A percentile compares a stretch with the other conserved stretches of the same genome.
Conservation (phyloP, 495 filamentous ascomycete genomes). For the Neurospora sp. region DNA sequence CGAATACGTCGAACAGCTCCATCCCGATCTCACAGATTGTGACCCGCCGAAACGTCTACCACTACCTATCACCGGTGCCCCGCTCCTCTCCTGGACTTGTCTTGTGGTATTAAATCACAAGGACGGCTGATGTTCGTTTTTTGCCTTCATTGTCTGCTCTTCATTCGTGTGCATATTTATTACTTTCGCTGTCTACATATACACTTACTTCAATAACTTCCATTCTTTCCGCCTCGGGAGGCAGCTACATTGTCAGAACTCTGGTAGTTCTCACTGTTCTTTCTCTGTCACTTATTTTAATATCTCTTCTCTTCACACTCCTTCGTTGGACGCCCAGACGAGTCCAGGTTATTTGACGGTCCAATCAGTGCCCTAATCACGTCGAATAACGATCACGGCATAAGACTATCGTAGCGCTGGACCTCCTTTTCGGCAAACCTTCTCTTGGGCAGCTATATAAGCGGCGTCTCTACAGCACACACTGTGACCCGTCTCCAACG, state of each 20-base stretch:
- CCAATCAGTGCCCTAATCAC: background rate
- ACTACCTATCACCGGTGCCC: background rate
- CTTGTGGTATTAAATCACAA: slow-evolving; percentile 1
- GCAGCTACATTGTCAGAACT: slow-evolving; percentile 25
- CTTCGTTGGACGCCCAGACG: background rate
- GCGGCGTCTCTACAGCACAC: background rate
- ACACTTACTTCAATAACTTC: slow-evolving; percentile 10
- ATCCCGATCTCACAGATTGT: slow-evolving; percentile 9
- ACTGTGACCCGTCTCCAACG: background rate
- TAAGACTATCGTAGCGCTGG: background rate
- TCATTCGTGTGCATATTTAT: background rate
- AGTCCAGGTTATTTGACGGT: background rate
- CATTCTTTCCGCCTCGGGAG: slow-evolving; percentile 1
- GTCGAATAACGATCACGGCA: background rate
- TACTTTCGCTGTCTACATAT: slow-evolving; percentile 2
- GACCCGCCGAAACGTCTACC: slow-evolving; percentile 1
- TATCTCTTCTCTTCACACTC: slow-evolving; percentile 2
- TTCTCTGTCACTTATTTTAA: slow-evolving; percentile 14
- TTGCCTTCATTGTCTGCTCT: background rate
- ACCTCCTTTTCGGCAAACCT: background rate
- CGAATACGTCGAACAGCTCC: slow-evolving; percentile 3
- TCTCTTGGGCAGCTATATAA: background rate
- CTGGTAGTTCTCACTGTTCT: slow-evolving; percentile 39
- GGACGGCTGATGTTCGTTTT: background rate
- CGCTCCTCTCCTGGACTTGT: background rate